These are phyloP conservation scores for Neltuma alba DNA, from an alignment of 306 rosid species.

Conservation along the genomic window DNA sequence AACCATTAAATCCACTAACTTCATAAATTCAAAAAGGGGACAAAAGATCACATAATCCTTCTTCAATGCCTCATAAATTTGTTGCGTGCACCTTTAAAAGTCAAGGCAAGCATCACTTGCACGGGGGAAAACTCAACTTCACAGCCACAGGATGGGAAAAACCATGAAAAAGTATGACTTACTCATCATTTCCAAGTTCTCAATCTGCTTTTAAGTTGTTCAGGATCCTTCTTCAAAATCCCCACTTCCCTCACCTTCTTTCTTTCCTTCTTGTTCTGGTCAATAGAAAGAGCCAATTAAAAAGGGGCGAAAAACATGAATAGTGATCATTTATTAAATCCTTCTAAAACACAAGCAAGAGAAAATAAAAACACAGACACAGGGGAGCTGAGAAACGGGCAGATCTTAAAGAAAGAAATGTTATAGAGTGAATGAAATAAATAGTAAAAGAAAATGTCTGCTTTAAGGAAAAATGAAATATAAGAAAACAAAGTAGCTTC, in stretches of 20 bases:
- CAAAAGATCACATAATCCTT: not conserved
- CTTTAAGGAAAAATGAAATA: not conserved
- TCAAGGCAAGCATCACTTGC: not conserved
- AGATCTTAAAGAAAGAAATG: not conserved
- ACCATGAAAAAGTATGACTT: slow-evolving; percentile 40
- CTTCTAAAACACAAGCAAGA: not conserved
- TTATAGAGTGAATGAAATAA: not conserved
- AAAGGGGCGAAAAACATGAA: not conserved
- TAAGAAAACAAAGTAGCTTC: not conserved
- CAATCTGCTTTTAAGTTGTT: slow-evolving; percentile 83
- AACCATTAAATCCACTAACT: slow-evolving; percentile 14
- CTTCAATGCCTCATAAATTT: not conserved
- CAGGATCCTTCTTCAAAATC: slow-evolving; percentile 97
- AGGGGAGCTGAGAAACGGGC: not conserved
- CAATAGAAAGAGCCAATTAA: slow-evolving; percentile 18
- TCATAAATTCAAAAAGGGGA: not conserved
- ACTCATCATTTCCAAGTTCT: slow-evolving; percentile 95
- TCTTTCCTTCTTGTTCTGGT: slow-evolving; percentile 92
- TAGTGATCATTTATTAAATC: not conserved
- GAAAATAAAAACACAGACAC: not conserved
- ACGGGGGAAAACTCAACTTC: not conserved
- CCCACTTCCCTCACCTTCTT: slow-evolving; percentile 99
- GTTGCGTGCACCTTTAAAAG: not conserved
- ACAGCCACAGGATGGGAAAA: not conserved
- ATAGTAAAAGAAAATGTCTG: not conserved